Conservation (phyloP, 31 red algal genomes). For the Endocladia muricata region DNA sequence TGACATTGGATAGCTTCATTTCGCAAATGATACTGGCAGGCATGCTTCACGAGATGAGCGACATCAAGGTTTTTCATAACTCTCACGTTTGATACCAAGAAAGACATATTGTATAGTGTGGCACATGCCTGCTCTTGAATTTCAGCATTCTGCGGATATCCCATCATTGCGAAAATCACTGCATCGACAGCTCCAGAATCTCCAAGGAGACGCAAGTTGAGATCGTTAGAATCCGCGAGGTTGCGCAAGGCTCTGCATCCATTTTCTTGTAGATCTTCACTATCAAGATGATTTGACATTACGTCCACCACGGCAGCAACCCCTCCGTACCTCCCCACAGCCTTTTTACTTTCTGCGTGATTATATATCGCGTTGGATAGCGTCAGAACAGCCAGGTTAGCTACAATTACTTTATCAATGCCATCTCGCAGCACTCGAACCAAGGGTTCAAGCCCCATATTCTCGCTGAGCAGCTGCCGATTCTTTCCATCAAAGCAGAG, state of each 20-base stretch:
- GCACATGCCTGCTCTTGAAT: conserved; percentile 69
- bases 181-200: conserved; percentile 66
- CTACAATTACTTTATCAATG: conserved; percentile 19
- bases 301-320: conserved; percentile 48
- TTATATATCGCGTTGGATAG: conserved; percentile 56
- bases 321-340: conserved; percentile 44
- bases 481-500: conserved; percentile 40
- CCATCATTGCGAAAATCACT: conserved; percentile 43
- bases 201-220: conserved; percentile 50
- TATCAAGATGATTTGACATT: conserved; percentile 56
- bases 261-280: conserved; percentile 49
- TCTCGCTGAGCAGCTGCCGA: conserved; percentile 17
- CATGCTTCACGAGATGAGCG: conserved; percentile 1
- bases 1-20: conserved; percentile 23
- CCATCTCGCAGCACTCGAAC: conserved; percentile 46
- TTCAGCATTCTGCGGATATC: conserved; percentile 48
- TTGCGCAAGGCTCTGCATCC: conserved; percentile 64
- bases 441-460: conserved; percentile 29
- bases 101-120: conserved; percentile 57
- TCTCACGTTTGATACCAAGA: conserved; percentile 25
- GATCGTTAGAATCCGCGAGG: conserved; percentile 61
- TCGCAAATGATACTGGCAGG: conserved; percentile 21
- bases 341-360: conserved; percentile 41
- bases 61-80: conserved; percentile 47
- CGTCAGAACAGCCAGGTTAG: conserved; percentile 35